Percentiles rank a stretch among this genome's conserved stretches.
Conservation (phyloP, 495 filamentous ascomycete genomes). For the Aspergillus carlsbadensis region DNA sequence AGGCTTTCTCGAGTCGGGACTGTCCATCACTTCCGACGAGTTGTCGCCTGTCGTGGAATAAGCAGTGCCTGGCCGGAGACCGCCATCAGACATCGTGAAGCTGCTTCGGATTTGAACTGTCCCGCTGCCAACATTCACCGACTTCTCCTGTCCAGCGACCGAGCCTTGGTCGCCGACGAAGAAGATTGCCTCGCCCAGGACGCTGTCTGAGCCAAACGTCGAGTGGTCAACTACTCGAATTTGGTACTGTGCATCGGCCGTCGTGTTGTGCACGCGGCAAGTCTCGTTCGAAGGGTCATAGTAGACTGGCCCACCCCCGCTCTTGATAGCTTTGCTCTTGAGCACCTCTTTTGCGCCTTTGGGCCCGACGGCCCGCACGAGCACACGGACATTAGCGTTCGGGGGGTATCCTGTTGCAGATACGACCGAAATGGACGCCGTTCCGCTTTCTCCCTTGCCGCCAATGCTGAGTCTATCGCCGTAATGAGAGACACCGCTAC, state of each 20-base stretch:
- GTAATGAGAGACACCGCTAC: slow-evolving; percentile 60
- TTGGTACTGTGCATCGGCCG: slow-evolving; percentile 83
- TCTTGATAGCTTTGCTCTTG: slow-evolving; percentile 81
- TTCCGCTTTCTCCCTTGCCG: slow-evolving; percentile 62
- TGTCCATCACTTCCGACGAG: slow-evolving; percentile 45
- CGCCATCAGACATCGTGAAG: slow-evolving; percentile 44
- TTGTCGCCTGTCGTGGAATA: slow-evolving; percentile 35
- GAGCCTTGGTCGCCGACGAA: slow-evolving; percentile 81
- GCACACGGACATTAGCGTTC: slow-evolving; percentile 77
- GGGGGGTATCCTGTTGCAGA: slow-evolving; percentile 77
- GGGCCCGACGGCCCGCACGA: slow-evolving; percentile 60
- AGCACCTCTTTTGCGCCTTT: slow-evolving; percentile 75
- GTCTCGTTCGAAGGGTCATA: slow-evolving; percentile 67
- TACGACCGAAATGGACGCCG: slow-evolving; percentile 76
- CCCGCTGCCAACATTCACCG: slow-evolving; percentile 66
- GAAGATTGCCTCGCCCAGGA: slow-evolving; percentile 81
- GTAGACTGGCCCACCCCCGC: slow-evolving; percentile 52
- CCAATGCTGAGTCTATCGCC: slow-evolving; percentile 49
- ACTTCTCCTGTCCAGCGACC: slow-evolving; percentile 65
- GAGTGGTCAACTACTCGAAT: slow-evolving; percentile 80
- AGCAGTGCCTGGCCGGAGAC: slow-evolving; percentile 37
- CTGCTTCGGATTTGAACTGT: slow-evolving; percentile 65
- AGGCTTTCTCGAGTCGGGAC: slow-evolving; percentile 50
- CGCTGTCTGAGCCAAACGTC: slow-evolving; percentile 75
- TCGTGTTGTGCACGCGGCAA: slow-evolving; percentile 69